A percentile compares a stretch with the other conserved stretches of the same genome.
phyloP scores from a whole-genome alignment of 192 early-diverging fungal genomes.

The Backusella tarrabulga region DNA sequence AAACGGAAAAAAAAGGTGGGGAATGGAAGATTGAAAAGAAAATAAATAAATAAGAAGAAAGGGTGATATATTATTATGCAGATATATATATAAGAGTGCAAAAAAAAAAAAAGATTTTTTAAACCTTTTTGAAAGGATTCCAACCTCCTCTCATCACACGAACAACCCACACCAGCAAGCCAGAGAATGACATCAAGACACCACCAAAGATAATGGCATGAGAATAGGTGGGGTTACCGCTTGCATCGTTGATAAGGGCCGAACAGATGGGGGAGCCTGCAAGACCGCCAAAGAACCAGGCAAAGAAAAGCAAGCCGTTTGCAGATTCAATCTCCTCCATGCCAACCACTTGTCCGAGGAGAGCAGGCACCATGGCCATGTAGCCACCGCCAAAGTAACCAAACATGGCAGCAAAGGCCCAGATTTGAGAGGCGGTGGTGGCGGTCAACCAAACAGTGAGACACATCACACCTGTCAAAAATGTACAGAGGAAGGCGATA shows the following conservation, averaged over 20 bases:
- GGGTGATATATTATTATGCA: not conserved
- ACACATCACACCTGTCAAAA: constrained; percentile 44
- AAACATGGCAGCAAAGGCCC: constrained; percentile 42
- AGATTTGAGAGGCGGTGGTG: constrained; percentile 27
- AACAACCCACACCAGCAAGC: constrained; percentile 12
- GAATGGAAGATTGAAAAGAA: not conserved
- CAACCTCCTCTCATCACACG: constrained; percentile 23
- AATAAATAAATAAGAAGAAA: not conserved
- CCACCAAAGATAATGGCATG: constrained; percentile 27
- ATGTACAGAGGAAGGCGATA: constrained; percentile 34
- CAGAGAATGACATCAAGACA: constrained; percentile 10
- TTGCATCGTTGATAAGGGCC: constrained; percentile 27
- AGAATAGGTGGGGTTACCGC: not conserved
- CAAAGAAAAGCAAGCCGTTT: constrained; percentile 40
- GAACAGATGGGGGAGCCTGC: constrained; percentile 42
- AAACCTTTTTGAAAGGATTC: constrained; percentile 11
- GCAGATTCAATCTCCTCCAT: constrained; percentile 38
- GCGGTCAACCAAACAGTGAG: constrained; percentile 47
- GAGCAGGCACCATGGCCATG: constrained; percentile 36
- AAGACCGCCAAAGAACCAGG: constrained; percentile 44
- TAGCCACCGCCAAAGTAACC: constrained; percentile 51
- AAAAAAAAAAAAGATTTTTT: not conserved
- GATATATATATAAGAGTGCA: not conserved
- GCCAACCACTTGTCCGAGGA: constrained; percentile 37
- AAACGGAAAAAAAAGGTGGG: not conserved